These are phyloP conservation scores for Solanum etuberosum DNA, from an alignment of 257 asterid species.

Conservation along the genomic window DNA sequence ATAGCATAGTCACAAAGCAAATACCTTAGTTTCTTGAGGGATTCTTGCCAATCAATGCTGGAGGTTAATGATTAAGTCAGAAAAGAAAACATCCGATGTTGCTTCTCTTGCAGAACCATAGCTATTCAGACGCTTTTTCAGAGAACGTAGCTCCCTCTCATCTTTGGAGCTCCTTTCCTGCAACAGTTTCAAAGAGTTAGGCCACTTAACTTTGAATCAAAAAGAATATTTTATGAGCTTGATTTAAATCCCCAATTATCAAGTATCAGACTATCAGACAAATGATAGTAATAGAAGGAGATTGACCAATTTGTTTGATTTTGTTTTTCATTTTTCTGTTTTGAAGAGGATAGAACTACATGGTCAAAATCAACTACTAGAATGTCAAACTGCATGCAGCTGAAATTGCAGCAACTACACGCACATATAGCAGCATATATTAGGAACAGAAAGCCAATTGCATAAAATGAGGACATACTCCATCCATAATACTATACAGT, in stretches of 20 bases:
- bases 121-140: constrained; percentile 55
- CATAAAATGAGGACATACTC: background rate
- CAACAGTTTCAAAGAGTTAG: background rate
- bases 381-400: background rate
- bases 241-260: background rate
- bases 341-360: background rate
- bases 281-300: background rate
- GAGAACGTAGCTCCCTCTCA: constrained; percentile 57
- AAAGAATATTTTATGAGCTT: background rate
- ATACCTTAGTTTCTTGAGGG: background rate
- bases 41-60: constrained; percentile 6
- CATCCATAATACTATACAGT: background rate
- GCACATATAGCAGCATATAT: background rate
- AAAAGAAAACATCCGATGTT: constrained; percentile 52
- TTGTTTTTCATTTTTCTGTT: background rate
- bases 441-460: background rate
- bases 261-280: background rate
- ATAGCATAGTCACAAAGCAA: background rate
- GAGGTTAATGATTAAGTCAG: constrained; percentile 23
- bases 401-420: background rate
- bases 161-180: constrained; percentile 67
- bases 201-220: background rate
- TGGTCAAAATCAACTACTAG: background rate
- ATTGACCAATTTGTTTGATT: background rate
- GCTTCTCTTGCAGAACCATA: constrained; percentile 82